Evolutionary conservation across 345 rosid genomes (phyloP).

Genomic region (Syzygium grande): DNA sequence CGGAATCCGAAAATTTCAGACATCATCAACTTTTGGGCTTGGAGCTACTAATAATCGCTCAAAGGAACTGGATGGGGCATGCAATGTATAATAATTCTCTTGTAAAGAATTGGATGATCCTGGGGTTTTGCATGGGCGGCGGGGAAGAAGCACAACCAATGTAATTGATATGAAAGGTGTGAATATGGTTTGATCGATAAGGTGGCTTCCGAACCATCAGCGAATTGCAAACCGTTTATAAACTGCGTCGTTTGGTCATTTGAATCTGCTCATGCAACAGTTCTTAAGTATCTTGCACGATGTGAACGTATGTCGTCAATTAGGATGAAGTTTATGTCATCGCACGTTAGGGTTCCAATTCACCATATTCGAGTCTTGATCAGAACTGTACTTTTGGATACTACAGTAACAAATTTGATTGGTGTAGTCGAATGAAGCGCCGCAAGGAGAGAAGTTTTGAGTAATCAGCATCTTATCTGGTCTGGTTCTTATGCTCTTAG

Average conservation of each 20-base stretch:
- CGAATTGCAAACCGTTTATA: background rate
- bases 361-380: background rate
- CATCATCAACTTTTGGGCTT: no score
- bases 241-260: background rate
- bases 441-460: background rate
- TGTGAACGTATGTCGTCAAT: background rate
- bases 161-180: background rate
- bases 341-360: rapidly evolving
- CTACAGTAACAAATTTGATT: background rate
- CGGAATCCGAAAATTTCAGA: no score
- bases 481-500: background rate
- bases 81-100: background rate
- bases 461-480: background rate
- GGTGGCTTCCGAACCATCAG: background rate
- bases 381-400: background rate
- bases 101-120: background rate
- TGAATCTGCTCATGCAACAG: background rate
- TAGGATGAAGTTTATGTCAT: background rate
- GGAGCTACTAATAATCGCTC: background rate
- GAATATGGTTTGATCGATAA: background rate
- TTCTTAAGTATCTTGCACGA: background rate
- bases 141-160: background rate
- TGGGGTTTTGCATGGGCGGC: background rate
- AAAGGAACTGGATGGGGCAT: background rate
- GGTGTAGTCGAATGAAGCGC: background rate